Evolutionary conservation across 148 eudicot species (phyloP), one percentile per base, ranked within the genome.

Genomic region (Chenopodium suecicum): DNA sequence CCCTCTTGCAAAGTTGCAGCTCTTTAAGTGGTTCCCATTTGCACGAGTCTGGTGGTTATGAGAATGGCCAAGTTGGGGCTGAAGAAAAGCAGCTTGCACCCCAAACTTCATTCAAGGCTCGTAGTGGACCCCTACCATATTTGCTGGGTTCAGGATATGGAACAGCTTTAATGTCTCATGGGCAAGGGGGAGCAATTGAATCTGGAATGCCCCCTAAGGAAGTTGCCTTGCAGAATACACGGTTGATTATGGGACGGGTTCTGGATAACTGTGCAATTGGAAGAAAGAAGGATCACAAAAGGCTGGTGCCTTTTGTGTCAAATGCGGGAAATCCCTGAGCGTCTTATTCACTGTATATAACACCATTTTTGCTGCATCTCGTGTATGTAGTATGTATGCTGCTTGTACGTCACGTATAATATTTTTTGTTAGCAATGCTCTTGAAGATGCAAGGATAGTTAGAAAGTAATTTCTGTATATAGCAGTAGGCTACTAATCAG

Each of bases 1-100:
- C 99, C 69, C 98, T 96, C 63, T 71, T 96, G 80, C 99, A 96
- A 79, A 96, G 99, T 90, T 96, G 99, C 79, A 91, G 95, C 85
- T 90, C 95, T 16, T 80, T 91, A 89, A 85, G 88, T 2, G 97
- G 97, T 69, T 77, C 85, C 58, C 94, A 94, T 32, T 87, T 89
- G 10, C 93, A 85, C 19, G 99, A 96, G 62, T 83, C 86, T 9
- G 88, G 88, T 3, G 79, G 82, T 19, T 85, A 83, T 48, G 99
- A 96, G 77, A 94, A 91, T 56, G 95, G 97, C 44, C 83, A 86
- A 47, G 84, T 81, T 82, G 93, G 92, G 34, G 63, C 85, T 1
- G 99, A 96, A 1, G 99, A 96, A 72, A 96, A 96, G 88, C 44
- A 88, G 41, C 97, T 94, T 68, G 89, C 77, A 64, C 93, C 99